Base-by-base conservation (phyloP, 306 rosid species). In the Leucaena leucocephala region DNA sequence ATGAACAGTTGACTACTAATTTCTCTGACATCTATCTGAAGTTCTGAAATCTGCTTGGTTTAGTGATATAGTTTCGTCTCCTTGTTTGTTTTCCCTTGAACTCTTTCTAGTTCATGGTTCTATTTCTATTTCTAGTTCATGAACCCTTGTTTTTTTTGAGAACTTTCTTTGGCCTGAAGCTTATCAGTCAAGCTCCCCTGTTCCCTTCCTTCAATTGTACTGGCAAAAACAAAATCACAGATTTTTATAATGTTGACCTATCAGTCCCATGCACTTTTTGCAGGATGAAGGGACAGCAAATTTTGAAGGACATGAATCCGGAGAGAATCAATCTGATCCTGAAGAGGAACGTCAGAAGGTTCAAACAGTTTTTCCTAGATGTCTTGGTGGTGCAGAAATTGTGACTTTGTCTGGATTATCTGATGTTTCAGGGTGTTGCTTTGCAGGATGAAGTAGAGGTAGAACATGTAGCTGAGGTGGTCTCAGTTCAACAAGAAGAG, bases 241-340 rank as follows among this genome's bases (percentile, higher is more conserved):
- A 8, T 8, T 7, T 14, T 5, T 19, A n/a, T 33, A 8, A 43
- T 75, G 54, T 57, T 65, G 10, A 58, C 75, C 71, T 50, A 83
- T 54, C 2, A 71, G 34, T 13, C 72, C 36, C 54, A 16, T 68
- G 4, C 68, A 15, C 68, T 22, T 82, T 71, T 8, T 84, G 72
- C 80, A 91, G 97, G 92, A 86, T 7, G 91, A 88, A 54, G 90
- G 82, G 74, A 16, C 81, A 1, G 17, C 78, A 66, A 76, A 84
- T 80, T 87, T 83, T 79, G 86, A 86, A 77, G 92, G 77, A 21
- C 85, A 88, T n/a, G 94, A 82, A 63, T 83, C 80, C 50, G 87
- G 64, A 43, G 97, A 84, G 14, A 58, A 75, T 58, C 87, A 50
- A 33, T 71, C 86, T 33, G 82, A 72, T 77, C 82, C 44, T 52